Conservation (phyloP, 192 early-diverging fungal genomes). For the Geranomyces variabilis region DNA sequence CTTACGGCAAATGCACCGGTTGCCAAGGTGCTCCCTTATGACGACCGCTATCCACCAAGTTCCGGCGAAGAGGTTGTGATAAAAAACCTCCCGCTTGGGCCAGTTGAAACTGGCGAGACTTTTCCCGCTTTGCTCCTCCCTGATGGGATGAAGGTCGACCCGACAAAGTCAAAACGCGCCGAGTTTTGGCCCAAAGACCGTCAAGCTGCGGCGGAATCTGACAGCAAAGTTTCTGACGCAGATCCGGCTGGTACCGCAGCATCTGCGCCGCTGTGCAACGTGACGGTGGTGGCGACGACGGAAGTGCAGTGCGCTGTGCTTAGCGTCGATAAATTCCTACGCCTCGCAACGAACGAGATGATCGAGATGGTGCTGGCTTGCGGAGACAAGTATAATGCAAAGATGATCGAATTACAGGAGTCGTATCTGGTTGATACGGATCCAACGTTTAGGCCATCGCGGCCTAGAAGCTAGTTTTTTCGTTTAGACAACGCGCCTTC, state of each 20-base stretch:
- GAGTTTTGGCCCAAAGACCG: conserved; percentile 28
- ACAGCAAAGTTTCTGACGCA: not conserved
- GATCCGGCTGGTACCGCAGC: not conserved
- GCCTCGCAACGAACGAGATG: conserved; percentile 32
- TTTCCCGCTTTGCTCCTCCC: conserved; percentile 22
- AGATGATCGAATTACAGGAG: not conserved
- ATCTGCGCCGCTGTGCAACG: not conserved
- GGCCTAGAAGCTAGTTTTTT: no score
- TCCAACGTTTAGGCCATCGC: not conserved
- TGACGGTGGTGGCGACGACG: conserved; percentile 14
- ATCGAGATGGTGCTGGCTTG: not conserved
- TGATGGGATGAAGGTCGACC: conserved; percentile 3
- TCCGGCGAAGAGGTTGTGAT: conserved; percentile 11
- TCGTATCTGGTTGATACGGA: not conserved
- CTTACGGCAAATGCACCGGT: no score
- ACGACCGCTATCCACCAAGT: not conserved
- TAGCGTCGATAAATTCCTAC: conserved; percentile 9
- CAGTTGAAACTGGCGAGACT: conserved; percentile 4
- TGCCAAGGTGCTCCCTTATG: conserved; percentile 11
- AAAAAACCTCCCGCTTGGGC: conserved; percentile 5
- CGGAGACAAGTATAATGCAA: not conserved
- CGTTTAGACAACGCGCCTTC: no score
- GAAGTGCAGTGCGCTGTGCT: conserved; percentile 15
- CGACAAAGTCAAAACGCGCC: not conserved
- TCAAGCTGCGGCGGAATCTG: not conserved